phyloP scores from a whole-genome alignment of 768 basidiomycete genomes.

The Termitomyces sp. region DNA sequence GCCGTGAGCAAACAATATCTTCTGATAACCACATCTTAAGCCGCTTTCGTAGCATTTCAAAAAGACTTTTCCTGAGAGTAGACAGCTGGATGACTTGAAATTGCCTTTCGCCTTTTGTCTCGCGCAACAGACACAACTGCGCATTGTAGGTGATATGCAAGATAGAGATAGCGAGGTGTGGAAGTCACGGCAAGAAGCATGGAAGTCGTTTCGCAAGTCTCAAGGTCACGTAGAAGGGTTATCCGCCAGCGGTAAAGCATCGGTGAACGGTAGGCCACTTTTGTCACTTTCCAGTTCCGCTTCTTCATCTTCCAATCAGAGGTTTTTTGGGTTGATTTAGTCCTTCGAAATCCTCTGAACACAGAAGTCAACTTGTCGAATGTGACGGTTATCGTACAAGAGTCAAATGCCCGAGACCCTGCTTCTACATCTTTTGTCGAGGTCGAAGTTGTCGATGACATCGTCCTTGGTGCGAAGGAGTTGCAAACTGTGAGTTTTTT shows the following conservation, averaged over 20 bases:
- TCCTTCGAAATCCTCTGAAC: slow-evolving; percentile 66
- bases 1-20: slow-evolving; percentile 42
- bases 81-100: slow-evolving; percentile 38
- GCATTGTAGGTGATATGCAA: slow-evolving; percentile 47
- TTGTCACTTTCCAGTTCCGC: background rate
- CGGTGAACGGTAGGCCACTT: slow-evolving; percentile 50
- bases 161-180: slow-evolving; percentile 45
- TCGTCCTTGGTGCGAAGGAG: slow-evolving; percentile 60
- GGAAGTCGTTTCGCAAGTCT: slow-evolving; percentile 55
- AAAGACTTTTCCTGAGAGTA: slow-evolving; percentile 45
- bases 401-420: slow-evolving; percentile 25
- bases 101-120: slow-evolving; percentile 68
- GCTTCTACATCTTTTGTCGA: slow-evolving; percentile 38
- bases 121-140: slow-evolving; percentile 47
- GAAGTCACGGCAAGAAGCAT: slow-evolving; percentile 60
- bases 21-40: background rate
- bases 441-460: slow-evolving; percentile 55
- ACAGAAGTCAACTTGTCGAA: slow-evolving; percentile 66
- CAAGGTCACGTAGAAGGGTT: slow-evolving; percentile 50
- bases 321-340: slow-evolving; percentile 71
- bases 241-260: slow-evolving; percentile 50
- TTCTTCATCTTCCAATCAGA: slow-evolving; percentile 37
- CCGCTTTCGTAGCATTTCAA: slow-evolving; percentile 59
- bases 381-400: slow-evolving; percentile 50
- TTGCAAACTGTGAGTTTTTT: slow-evolving; percentile 47